phyloP scores from a whole-genome alignment of 2,329 filamentous ascomycete species.

The Claviceps maximensis region DNA sequence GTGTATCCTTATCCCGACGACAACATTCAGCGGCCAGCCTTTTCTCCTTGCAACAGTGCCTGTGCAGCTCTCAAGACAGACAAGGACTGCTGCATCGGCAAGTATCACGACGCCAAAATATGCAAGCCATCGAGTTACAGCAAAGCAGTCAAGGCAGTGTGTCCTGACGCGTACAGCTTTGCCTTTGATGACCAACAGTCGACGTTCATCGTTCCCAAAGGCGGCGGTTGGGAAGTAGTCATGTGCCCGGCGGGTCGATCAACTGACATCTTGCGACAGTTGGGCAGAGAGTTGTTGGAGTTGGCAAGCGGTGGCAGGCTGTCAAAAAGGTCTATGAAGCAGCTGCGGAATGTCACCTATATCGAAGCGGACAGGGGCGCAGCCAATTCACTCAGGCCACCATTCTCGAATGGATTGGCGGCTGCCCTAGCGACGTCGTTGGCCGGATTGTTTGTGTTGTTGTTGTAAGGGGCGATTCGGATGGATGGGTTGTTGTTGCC shows the following conservation, averaged over 20 bases:
- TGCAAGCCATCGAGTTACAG: slow-evolving; percentile 60
- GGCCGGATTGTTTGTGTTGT: background rate
- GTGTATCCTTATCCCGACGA: slow-evolving; percentile 73
- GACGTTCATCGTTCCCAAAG: slow-evolving; percentile 49
- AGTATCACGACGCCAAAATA: slow-evolving; percentile 46
- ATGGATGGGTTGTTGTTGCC: background rate
- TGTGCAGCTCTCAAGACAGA: slow-evolving; percentile 56
- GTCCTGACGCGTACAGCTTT: slow-evolving; percentile 75
- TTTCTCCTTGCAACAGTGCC: slow-evolving; percentile 66
- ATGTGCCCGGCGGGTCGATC: slow-evolving; percentile 57
- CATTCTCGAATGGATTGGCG: slow-evolving; percentile 9
- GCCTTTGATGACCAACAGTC: slow-evolving; percentile 47
- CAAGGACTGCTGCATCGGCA: slow-evolving; percentile 63
- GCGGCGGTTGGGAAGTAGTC: slow-evolving; percentile 65
- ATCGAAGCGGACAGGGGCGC: slow-evolving; percentile 18
- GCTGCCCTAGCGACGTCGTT: slow-evolving; percentile 3
- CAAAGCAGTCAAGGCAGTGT: slow-evolving; percentile 56
- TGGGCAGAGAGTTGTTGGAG: slow-evolving; percentile 34
- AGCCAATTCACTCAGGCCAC: slow-evolving; percentile 11
- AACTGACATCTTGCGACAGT: slow-evolving; percentile 42
- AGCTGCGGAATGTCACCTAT: slow-evolving; percentile 22
- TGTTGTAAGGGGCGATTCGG: background rate
- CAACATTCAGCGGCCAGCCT: slow-evolving; percentile 53
- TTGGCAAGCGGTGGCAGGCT: slow-evolving; percentile 31
- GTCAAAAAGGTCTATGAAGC: slow-evolving; percentile 17